Conservation (phyloP, 345 rosid genomes). For the Ceriops decandra region DNA sequence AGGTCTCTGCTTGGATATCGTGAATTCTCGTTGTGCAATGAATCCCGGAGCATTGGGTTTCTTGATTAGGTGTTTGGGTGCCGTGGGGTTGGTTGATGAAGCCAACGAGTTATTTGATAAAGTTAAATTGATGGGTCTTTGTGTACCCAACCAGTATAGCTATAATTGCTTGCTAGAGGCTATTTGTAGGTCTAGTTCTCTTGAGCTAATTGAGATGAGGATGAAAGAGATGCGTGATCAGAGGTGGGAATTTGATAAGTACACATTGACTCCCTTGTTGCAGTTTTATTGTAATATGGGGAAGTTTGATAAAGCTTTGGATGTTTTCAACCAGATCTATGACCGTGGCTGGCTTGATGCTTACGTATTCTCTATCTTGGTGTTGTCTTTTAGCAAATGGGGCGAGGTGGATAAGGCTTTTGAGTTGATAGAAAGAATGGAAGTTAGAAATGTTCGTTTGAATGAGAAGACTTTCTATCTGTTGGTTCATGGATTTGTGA, state of each 20-base stretch:
- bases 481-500: slow-evolving; percentile 78
- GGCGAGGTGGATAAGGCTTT: slow-evolving; percentile 71
- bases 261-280: slow-evolving; percentile 71
- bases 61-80: slow-evolving; percentile 71
- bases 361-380: slow-evolving; percentile 53
- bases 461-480: slow-evolving; percentile 63
- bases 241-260: slow-evolving; percentile 56
- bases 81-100: slow-evolving; percentile 57
- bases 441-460: slow-evolving; percentile 44
- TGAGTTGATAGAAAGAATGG: slow-evolving; percentile 66
- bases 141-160: slow-evolving; percentile 59
- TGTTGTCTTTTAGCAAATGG: slow-evolving; percentile 58
- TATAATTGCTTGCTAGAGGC: slow-evolving; percentile 85
- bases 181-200: slow-evolving; percentile 45
- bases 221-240: slow-evolving; percentile 58
- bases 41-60: slow-evolving; percentile 79
- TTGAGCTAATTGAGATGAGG: slow-evolving; percentile 58
- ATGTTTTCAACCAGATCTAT: slow-evolving; percentile 50
- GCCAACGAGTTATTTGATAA: slow-evolving; percentile 67
- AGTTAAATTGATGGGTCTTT: slow-evolving; percentile 48
- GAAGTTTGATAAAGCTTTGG: slow-evolving; percentile 46
- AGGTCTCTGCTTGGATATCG: slow-evolving; percentile 39
- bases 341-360: slow-evolving; percentile 66
- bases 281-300: slow-evolving; percentile 63
- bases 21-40: slow-evolving; percentile 54